Evolutionary conservation across 768 basidiomycete species (phyloP), one percentile per base, ranked within the genome.

Genomic region (Termitomyces sp.): DNA sequence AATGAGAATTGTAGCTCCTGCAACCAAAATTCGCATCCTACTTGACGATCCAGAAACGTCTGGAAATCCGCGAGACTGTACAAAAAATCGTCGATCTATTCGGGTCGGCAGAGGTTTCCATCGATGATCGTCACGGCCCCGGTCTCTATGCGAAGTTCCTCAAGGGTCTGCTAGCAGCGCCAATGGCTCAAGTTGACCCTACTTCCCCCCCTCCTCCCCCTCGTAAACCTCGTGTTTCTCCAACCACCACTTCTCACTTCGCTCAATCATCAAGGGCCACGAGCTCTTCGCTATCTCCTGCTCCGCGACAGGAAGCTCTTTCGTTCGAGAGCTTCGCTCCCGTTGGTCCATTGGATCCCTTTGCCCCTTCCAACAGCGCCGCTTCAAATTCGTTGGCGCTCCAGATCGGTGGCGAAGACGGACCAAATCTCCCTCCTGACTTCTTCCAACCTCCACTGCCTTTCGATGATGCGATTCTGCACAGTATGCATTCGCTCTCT

Each of bases 91-190:
- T 89, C 50, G 80, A 89, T 62, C 79, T 92, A 1, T 80, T 94
- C 4, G 82, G 83, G 3, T 85, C 87, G 0, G 81, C 88, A 7
- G 85, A 88, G 58, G 83, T 94, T 18, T 87, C 87, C 20, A 81
- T 94, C 61, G 92, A 94, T 73, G 88, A 90, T 32, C 86, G 86
- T 18, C 91, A 94, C 68, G 90, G 89, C 0, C 92, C 91, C 1
- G 89, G 86, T 69, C 76, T 93, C 6, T 93, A 92, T 71, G 84
- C 92, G 0, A 86, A 84, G 52, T 94, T 94, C 81, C 78, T 94
- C 50, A 83, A 84, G 48, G 85, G 86, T 39, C 79, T 94, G 5
- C 79, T 94, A 8, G 83, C 83, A 16, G 82, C 81, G n/a, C 84
- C 84, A 20, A 80, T 76, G 70, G 78, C 80, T 11, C 74, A 74